Base-by-base conservation (phyloP, 2,329 filamentous ascomycete genomes). In the Alternaria sp. region DNA sequence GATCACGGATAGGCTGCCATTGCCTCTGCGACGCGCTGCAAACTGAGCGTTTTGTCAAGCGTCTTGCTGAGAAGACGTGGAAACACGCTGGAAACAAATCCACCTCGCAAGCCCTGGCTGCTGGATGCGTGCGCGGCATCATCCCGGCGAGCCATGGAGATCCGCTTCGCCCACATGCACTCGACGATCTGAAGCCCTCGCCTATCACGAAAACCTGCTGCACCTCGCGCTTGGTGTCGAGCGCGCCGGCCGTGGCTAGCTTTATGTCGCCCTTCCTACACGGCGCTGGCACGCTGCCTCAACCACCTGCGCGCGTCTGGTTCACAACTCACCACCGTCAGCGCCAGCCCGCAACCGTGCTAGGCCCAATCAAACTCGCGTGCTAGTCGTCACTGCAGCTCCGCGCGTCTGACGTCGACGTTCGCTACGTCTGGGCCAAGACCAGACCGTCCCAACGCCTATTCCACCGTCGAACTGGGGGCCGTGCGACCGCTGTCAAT, bases 401-500 rank as follows among this genome's bases (percentile, higher is more conserved):
- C 67, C 64, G 67, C 65, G 67, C 66, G 65, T 70, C 68, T 74
- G 71, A 73, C 70, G 71, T 74, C 62, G 67, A 57, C 62, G 69
- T 62, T 69, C 68, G 69, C 58, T 49, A 68, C 60, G 56, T 51
- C 63, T 54, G 51, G 40, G 61, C 68, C 67, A 71, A 70, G 65
- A 57, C 55, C 36, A 45, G 17, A 36, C 50, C 23, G 44, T 64
- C 62, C 66, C 66, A 59, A 62, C 55, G 60, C 60, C 55, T 62
- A 64, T 67, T 54, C 57, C 61, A 40, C 59, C 59, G 52, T 62
- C 50, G 52, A 61, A 64, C 64, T 65, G 65, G 52, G 62, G 61
- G 50, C 69, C 69, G 70, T 67, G 69, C 69, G 63, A 69, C 65
- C 65, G 54, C 70, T 68, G 67, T 66, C 71, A 66, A 50, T 59